Base-by-base conservation (phyloP, 2,329 filamentous ascomycete species). In the Colletotrichum abscissum region DNA sequence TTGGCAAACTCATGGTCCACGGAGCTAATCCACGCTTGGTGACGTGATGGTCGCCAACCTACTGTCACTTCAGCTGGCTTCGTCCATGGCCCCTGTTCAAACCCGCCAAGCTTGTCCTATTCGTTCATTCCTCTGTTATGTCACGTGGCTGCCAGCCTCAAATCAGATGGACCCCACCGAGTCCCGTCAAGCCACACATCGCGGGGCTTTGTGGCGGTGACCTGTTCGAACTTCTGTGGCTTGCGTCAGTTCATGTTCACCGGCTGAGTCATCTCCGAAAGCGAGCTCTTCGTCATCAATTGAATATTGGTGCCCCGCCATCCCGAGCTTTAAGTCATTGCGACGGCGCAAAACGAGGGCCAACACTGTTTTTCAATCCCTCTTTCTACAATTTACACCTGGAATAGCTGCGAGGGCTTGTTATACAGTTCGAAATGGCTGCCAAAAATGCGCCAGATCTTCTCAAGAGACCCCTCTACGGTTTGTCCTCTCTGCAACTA, bases 401-500 rank as follows among this genome's bases (percentile, higher is more conserved):
- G 7, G 30, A n/a, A n/a, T 4, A 35, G 30, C 42, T 26, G 22
- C 22, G 22, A 26, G 46, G 26, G 14, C n/a, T 12, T 49, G 46
- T 14, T 30, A 16, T 1, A 55, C n/a, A 19, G 49, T 33, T 38
- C 67, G 63, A 52, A 63, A 85, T 84, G 83, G 80, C 84, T 16
- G 83, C 84, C 72, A 82, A 81, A 66, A 77, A 82, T 9, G 84
- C 88, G 14, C 14, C 60, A 55, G 87, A 89, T 71, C 77, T 88
- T 57, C 80, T 87, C 28, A 83, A 84, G 75, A 84, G 87, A 71
- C 88, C 88, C 14, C 85, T 90, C 64, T 90, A 90, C 76, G 79
- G 87, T 88, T 81, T 57, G 75, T 69, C 30, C 24, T 54, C 67
- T 74, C 24, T 55, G 46, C 70, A 73, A 76, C 67, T 4, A n/a